Percentiles rank a stretch among this genome's conserved stretches.
phyloP scores from a whole-genome alignment of 352 stramenopile species.

The Pythium guiyangense region DNA sequence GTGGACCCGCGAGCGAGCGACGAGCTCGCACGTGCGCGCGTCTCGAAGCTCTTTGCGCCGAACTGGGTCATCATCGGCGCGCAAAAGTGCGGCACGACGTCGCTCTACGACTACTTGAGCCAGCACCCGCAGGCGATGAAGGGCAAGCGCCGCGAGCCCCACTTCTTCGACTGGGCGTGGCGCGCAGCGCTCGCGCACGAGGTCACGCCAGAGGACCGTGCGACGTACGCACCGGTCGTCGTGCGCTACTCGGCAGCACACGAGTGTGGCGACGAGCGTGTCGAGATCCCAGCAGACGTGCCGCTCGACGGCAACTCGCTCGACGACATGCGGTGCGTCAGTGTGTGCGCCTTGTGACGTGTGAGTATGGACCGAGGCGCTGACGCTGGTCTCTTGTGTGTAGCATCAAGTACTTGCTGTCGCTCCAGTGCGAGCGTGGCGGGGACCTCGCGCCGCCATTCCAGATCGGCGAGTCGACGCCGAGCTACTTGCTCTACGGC shows the following conservation, averaged over 20 bases:
- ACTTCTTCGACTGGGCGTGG: constrained; percentile 70
- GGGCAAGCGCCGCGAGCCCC: constrained; percentile 56
- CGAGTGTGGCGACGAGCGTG: constrained; percentile 1
- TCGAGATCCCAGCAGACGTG: not conserved
- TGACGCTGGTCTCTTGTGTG: not conserved
- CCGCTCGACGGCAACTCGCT: constrained; percentile 24
- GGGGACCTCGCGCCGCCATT: constrained; percentile 44
- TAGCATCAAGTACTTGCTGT: constrained; percentile 54
- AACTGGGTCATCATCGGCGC: constrained; percentile 59
- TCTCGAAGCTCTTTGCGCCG: constrained; percentile 22
- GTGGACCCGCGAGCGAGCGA: constrained; percentile 31
- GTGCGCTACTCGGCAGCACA: constrained; percentile 10
- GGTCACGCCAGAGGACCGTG: constrained; percentile 20
- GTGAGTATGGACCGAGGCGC: too few species aligned
- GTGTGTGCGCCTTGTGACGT: not conserved
- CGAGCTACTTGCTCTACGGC: constrained; percentile 77
- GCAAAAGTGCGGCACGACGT: constrained; percentile 66
- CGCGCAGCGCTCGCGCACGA: constrained; percentile 22
- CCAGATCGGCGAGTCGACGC: constrained; percentile 85
- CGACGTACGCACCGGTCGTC: constrained; percentile 22
- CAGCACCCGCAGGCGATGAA: constrained; percentile 87
- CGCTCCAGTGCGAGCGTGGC: constrained; percentile 31
- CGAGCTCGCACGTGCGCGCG: constrained; percentile 21
- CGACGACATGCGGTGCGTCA: constrained; percentile 36
- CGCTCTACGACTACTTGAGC: constrained; percentile 50